A percentile compares a stretch with the other conserved stretches of the same genome.
Conservation (phyloP, 306 rosid species). For the Acacia confusa region DNA sequence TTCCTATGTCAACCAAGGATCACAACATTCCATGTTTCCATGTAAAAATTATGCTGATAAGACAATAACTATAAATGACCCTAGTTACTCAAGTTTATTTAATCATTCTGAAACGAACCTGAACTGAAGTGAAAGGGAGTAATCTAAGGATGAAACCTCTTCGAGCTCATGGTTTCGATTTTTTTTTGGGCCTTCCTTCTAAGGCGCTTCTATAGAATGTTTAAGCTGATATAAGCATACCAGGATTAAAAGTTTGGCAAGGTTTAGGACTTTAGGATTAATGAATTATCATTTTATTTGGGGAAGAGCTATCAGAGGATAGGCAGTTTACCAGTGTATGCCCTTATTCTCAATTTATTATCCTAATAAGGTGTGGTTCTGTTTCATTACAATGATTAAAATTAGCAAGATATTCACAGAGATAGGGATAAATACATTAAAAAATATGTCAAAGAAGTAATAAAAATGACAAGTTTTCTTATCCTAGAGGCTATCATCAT, state of each 20-base stretch:
- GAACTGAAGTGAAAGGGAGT: slow-evolving; percentile 18
- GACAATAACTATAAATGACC: slow-evolving; percentile 16
- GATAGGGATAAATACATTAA: not conserved
- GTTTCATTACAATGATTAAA: not conserved
- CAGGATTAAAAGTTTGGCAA: slow-evolving; percentile 26
- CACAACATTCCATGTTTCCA: not conserved
- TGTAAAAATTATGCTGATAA: slow-evolving; percentile 1
- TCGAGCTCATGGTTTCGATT: not conserved
- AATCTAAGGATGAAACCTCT: slow-evolving; percentile 1
- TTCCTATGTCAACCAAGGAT: slow-evolving; percentile 26
- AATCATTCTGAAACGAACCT: not conserved
- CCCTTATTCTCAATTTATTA: slow-evolving; percentile 11
- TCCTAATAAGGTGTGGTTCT: slow-evolving; percentile 8
- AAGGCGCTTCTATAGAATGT: not conserved
- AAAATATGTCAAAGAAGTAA: slow-evolving; percentile 2
- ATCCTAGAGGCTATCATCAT: not conserved
- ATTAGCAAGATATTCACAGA: not conserved
- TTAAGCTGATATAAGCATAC: slow-evolving; percentile 7
- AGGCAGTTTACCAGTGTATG: not conserved
- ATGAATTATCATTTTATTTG: not conserved
- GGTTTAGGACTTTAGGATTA: not conserved
- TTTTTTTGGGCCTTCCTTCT: not conserved
- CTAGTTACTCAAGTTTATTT: not conserved
- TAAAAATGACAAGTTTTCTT: not conserved
- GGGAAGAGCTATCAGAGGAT: not conserved